phyloP scores from a whole-genome alignment of 441 rosid species.

The Eruca vesicaria region DNA sequence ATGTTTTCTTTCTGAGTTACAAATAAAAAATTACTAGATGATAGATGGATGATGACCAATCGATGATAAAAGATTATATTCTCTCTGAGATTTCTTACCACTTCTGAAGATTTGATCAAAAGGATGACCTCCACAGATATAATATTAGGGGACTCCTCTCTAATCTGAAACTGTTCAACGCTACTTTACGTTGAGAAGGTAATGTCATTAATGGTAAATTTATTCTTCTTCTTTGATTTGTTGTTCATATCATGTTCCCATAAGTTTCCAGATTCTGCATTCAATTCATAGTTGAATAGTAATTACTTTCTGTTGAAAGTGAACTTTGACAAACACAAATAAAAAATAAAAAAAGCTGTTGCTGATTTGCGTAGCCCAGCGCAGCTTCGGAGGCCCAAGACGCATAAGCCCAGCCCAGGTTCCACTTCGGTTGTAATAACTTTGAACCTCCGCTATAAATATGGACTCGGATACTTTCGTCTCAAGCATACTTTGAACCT shows the following conservation, averaged over 20 bases:
- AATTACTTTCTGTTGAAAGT: background rate
- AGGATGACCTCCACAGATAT: background rate
- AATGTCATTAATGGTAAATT: constrained; percentile 3
- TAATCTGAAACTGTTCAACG: constrained; percentile 27
- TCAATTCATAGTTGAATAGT: constrained; percentile 22
- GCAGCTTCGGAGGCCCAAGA: background rate
- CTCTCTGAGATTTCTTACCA: constrained; percentile 1
- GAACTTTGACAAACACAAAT: too few relatives aligned
- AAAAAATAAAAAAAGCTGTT: too few relatives aligned
- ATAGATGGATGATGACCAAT: background rate
- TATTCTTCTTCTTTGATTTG: constrained; percentile 4
- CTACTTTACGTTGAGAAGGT: constrained; percentile 15
- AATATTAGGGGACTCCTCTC: background rate
- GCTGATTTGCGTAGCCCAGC: background rate
- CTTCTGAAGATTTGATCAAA: background rate
- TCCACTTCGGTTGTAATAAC: constrained; percentile 7
- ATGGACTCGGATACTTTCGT: rapidly evolving
- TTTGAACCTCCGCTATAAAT: background rate
- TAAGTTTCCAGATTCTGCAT: constrained; percentile 30
- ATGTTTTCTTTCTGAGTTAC: background rate
- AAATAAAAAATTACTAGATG: too few relatives aligned
- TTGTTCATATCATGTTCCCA: background rate
- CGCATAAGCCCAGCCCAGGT: background rate
- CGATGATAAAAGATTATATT: background rate
- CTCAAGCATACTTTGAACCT: too few relatives aligned